Base-by-base conservation (phyloP, 495 filamentous ascomycete species). In the Tuber aestivum region DNA sequence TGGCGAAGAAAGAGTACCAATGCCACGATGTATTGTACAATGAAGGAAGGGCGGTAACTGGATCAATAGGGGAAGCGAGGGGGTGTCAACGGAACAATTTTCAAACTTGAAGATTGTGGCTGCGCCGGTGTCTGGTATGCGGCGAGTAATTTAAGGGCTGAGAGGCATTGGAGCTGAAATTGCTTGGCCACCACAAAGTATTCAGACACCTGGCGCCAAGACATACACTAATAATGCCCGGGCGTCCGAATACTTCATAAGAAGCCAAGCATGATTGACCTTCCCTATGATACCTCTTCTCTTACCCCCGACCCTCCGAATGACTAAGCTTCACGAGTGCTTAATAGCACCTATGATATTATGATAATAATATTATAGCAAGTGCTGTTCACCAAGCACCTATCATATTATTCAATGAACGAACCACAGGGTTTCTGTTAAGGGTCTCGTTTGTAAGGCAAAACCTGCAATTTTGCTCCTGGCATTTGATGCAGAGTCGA, bases 21-120 rank as follows among this genome's bases (percentile, higher is more conserved):
- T 65, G n/a, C 56, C 56, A 65, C 56, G 27, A 32, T 65, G 56
- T 32, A 65, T 32, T 16, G 8, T 32, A 16, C n/a, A n/a, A 65
- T 32, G 56, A 32, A 32, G 16, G n/a, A 32, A 65, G 18, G 56
- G 56, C 27, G 5, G 56, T 65, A 32, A 32, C n/a, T 4, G 56
- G 27, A 65, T 65, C 18, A 65, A 65, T 65, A 65, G 56, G 56
- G 56, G 56, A 32, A 32, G 27, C 10, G n/a, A 32, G n/a, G 32
- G 56, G 27, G 23, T 65, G n/a, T 32, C 16, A 27, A 65, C n/a
- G n/a, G n/a, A n/a, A n/a, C 56, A 18, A 65, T 65, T 9, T 6
- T 65, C 32, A n/a, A 32, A 61, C 50, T 32, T 65, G 56, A 65
- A 65, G 56, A 65, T 65, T 65, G 27, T 65, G 56, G 56, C 56